Conservation (phyloP, 495 filamentous ascomycete species). For the Podospora comata region DNA sequence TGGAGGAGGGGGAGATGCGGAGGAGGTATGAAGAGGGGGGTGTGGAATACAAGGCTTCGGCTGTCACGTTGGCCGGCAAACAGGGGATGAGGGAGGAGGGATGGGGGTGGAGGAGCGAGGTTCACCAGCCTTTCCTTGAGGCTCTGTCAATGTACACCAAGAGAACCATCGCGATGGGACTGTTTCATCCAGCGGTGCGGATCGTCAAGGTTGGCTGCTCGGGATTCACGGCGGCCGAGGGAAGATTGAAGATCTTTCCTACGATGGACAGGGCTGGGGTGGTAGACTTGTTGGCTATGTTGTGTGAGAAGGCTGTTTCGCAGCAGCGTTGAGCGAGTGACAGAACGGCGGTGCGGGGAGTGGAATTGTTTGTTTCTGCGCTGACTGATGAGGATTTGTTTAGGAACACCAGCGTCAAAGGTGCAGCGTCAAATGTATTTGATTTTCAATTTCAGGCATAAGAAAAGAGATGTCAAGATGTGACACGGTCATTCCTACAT, state of each 20-base stretch:
- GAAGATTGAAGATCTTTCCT: slow-evolving; percentile 43
- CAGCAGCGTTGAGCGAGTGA: background rate
- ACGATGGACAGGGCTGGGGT: slow-evolving; percentile 10
- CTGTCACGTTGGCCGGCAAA: slow-evolving; percentile 36
- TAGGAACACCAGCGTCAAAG: background rate
- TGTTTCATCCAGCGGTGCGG: slow-evolving; percentile 46
- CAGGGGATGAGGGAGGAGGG: slow-evolving; percentile 39
- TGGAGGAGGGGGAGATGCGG: slow-evolving; percentile 13
- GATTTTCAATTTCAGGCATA: too few species aligned
- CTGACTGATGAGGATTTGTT: too few species aligned
- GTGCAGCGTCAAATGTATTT: background rate
- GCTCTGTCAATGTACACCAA: slow-evolving; percentile 41
- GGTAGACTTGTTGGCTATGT: slow-evolving; percentile 16
- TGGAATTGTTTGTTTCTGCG: too few species aligned
- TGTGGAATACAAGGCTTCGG: slow-evolving; percentile 35
- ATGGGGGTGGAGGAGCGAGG: slow-evolving; percentile 39
- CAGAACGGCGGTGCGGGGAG: too few species aligned
- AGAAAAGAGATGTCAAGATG: too few species aligned
- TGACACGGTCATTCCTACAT: too few species aligned
- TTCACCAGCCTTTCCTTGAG: slow-evolving; percentile 41
- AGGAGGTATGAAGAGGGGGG: slow-evolving; percentile 5
- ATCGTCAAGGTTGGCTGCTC: slow-evolving; percentile 44
- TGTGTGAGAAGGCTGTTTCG: slow-evolving; percentile 23
- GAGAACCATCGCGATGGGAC: slow-evolving; percentile 40
- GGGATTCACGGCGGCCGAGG: slow-evolving; percentile 45